Base-by-base conservation (phyloP, 495 filamentous ascomycete genomes). In the Aspergillus sparsus region DNA sequence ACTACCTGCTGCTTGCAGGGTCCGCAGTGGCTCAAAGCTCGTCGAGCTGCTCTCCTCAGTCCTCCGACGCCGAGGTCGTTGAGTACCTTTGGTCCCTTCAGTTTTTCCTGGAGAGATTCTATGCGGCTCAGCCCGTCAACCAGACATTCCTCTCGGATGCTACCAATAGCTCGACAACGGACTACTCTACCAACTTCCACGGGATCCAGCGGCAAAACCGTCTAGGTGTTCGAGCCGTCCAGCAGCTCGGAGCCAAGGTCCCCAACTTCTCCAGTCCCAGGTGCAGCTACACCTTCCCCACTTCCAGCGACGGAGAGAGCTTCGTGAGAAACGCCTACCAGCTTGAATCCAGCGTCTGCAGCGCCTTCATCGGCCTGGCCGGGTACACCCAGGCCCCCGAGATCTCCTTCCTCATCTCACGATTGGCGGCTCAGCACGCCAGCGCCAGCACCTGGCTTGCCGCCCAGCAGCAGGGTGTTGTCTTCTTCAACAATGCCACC, bases 381-480 rank as follows among this genome's bases (percentile, higher is more conserved):
- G 72, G 66, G 5, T 75, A 68, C 61, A 73, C 72, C 42, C 64
- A 68, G 46, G 62, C 71, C 0, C 72, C 71, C 18, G 69, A 75
- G 64, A 68, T 73, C 11, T 62, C 72, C 10, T 73, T 75, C 65
- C 62, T 75, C 11, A 39, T 71, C 35, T 66, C 72, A 9, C 66
- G 72, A 47, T 44, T 75, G 52, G 71, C 72, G 13, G 67, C 71
- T 49, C 54, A 70, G 63, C 71, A 75, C 61, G 62, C 57, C 32
- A 61, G 63, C 2, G 66, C 68, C 10, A 62, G 68, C 15, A 62
- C 64, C 32, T 66, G 62, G 42, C 66, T 75, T 27, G 71, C 66
- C 7, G 63, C 58, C 56, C 60, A 68, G 16, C 60, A 69, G n/a
- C 59, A 60, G 42, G 47, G 64, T 1, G 49, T 60, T 34, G 34